Evolutionary conservation across 2,329 filamentous ascomycete genomes (phyloP), one percentile per base, ranked within the genome.

Genomic region (Aspergillus piperis): DNA sequence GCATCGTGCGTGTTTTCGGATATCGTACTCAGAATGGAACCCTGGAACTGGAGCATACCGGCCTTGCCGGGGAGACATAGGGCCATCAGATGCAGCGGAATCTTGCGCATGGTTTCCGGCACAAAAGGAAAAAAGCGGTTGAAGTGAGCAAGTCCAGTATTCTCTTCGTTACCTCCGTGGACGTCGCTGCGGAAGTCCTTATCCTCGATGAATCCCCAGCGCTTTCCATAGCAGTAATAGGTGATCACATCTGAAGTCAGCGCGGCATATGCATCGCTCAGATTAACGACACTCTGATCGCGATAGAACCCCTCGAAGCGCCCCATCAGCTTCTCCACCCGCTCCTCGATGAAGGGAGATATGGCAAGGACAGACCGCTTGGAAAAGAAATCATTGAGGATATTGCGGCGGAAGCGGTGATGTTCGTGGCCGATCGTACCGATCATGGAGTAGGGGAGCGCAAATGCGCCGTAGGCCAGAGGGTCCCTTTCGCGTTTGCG

Each of bases 131-230:
- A 70, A 17, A 64, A 66, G 5, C 63, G 62, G 23, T 64, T 61
- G 23, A 66, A 48, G 17, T 71, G 70, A 2, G 63, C 64, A 41
- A 66, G 71, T 51, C 41, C 61, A 60, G 73, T 65, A 8, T 70
- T 59, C 2, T 71, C 71, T 3, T 27, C 56, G 8, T 41, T 39
- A 5, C 23, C 36, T 19, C 39, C 19, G n/a, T 48, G 56, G 21
- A 58, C 42, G 7, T 58, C 48, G 39, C 47, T 52, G 7, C 56
- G 48, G 21, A 58, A 58, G 25, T 17, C 27, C 13, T 51, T 23
- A 11, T 58, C 56, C n/a, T 52, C 48, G 3, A 58, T 39, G 23
- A 44, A 58, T 1, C 38, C 23, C 21, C 25, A 58, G 25, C 27
- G 8, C 30, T 53, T 32, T 8, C 57, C 57, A n/a, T 54, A 59